Conservation (phyloP, 1,284 basidiomycete species). For the Xerocomus amazonicus region DNA sequence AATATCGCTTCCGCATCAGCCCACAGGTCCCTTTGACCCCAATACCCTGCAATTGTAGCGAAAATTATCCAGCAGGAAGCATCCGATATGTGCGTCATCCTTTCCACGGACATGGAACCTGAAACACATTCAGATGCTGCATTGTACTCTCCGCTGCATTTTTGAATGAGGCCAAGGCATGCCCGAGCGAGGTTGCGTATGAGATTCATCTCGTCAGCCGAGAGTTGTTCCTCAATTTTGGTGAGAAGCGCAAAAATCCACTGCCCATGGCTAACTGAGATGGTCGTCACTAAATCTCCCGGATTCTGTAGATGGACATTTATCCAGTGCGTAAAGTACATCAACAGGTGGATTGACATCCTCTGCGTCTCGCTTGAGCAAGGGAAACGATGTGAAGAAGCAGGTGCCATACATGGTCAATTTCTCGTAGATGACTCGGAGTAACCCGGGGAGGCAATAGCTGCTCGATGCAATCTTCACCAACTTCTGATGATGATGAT, state of each 20-base stretch:
- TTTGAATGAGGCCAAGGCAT: slow-evolving; percentile 48
- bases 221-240: slow-evolving; percentile 67
- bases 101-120: slow-evolving; percentile 2
- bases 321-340: slow-evolving; percentile 83
- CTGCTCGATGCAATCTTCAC: not conserved
- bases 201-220: slow-evolving; percentile 74
- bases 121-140: not conserved
- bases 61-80: slow-evolving; percentile 84
- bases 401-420: slow-evolving; percentile 56
- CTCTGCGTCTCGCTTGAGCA: slow-evolving; percentile 41
- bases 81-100: slow-evolving; percentile 39
- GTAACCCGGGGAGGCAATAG: slow-evolving; percentile 34
- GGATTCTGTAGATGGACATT: slow-evolving; percentile 53
- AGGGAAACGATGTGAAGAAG: not conserved
- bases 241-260: slow-evolving; percentile 86
- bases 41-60: slow-evolving; percentile 66
- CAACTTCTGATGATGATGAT: not conserved
- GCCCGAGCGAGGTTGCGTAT: slow-evolving; percentile 77
- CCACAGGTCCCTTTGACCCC: slow-evolving; percentile 88
- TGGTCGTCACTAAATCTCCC: slow-evolving; percentile 37
- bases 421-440: slow-evolving; percentile 48
- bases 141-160: not conserved
- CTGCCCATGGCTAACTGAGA: slow-evolving; percentile 64
- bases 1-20: slow-evolving; percentile 63
- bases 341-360: slow-evolving; percentile 69